A percentile compares a stretch with the other conserved stretches of the same genome.
Evolutionary conservation across 177 flowering plant genomes (phyloP).

Genomic region (Vitis hybrid): DNA sequence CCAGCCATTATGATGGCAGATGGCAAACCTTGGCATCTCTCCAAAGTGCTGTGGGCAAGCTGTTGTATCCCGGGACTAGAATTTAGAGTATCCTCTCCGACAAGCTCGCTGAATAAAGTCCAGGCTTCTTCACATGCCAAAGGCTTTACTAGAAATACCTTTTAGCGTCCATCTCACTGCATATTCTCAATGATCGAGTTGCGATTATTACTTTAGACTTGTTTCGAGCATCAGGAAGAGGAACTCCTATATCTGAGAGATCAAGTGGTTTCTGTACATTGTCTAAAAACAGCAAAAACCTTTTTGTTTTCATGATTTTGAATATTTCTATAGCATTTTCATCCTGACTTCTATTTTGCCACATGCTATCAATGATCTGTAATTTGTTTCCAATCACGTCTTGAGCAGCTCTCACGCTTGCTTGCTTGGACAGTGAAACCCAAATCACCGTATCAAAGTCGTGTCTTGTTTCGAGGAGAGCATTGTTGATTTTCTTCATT

Average conservation of each 20-base stretch:
- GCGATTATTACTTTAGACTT: conserved; percentile 19
- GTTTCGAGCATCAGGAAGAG: neutral
- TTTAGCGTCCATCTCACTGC: accelerated
- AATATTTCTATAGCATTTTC: too few relatives aligned
- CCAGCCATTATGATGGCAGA: too few relatives aligned
- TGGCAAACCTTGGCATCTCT: too few relatives aligned
- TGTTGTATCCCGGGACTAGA: too few relatives aligned
- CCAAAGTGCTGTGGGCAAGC: too few relatives aligned
- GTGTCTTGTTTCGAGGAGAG: neutral
- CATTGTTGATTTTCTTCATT: conserved; percentile 8
- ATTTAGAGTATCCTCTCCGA: too few relatives aligned
- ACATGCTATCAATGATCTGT: neutral
- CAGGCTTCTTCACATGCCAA: too few relatives aligned
- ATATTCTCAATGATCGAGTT: neutral
- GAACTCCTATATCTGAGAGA: conserved; percentile 16
- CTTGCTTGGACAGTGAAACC: conserved; percentile 10
- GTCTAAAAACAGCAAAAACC: conserved; percentile 24
- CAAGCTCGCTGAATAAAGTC: too few relatives aligned
- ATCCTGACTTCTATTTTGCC: neutral
- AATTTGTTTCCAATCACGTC: conserved; percentile 7
- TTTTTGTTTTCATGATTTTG: neutral
- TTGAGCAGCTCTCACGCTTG: neutral
- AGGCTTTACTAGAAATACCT: too few relatives aligned
- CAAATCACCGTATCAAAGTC: conserved; percentile 22
- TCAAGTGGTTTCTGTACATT: conserved; percentile 15